Evolutionary conservation across 371 early-diverging fungal genomes (phyloP), one percentile per base, ranked within the genome.

Genomic region (Actinomortierella ambigua): DNA sequence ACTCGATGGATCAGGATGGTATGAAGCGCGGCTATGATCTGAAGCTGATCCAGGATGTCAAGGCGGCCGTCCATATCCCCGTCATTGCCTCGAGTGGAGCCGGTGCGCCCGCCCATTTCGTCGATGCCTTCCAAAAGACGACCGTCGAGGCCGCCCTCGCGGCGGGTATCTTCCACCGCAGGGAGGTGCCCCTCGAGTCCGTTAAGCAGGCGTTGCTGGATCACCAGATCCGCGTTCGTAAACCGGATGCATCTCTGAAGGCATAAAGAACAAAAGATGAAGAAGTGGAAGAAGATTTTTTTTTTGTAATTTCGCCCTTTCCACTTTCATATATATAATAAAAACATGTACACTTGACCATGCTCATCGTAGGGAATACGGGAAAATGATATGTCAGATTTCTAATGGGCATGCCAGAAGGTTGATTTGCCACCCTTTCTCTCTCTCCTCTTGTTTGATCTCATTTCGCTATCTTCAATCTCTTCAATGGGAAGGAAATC

Each of bases 61-160:
- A 88, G 68, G 59, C 78, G 0, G 89, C 90, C 1, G 92, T 96
- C 27, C 62, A 77, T 1, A 96, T 97, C 60, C 98, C 98, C 1
- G 95, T 98, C n/a, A 93, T 98, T 77, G 98, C 98, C 0, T 92
- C 92, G 8, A 92, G 92, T 55, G 98, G 98, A 27, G 98, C 98
- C 1, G 98, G 98, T 8, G 71, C 76, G 26, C 83, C 87, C 0
- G 85, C 87, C 18, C 96, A 98, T 71, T 98, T 98, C 77, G 76
- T 81, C 4, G 89, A 96, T 57, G 94, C 92, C 41, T 94, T 97
- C 77, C 73, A 83, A 26, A 82, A 85, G 63, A 92, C 93, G 0
- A 80, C 82, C n/a, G 96, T 90, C 11, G 98, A 98, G 53, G 98
- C 98, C 23, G 98, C 95, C 0, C 79, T 98, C 50, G 98, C 98